Evolutionary conservation across 306 rosid genomes (phyloP), one percentile per base, ranked within the genome.

Genomic region (Boehmeria nivea): DNA sequence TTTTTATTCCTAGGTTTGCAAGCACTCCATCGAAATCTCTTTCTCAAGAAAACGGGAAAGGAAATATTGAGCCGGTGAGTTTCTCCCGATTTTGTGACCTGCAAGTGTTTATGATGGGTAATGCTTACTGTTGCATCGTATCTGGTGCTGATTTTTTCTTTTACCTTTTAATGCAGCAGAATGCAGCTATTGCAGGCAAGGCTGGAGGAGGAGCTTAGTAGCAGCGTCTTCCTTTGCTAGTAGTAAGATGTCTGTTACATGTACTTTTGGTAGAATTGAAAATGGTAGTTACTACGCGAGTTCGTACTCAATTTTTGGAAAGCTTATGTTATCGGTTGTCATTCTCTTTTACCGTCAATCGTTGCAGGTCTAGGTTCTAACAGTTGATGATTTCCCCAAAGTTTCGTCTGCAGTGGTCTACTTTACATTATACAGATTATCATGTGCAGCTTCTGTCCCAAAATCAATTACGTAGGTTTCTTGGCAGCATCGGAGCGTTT

Each of bases 181-280:
- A 76, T 59, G 84, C 75, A 12, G 88, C 81, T 39, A 63, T 82
- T 51, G 76, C 83, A 4, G 85, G 95, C 43, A 72, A 76, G 38
- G 77, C 83, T 64, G 96, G 83, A 42, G 85, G 82, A 49, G 90
- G 68, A n/a, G 73, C 71, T 44, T 91, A 84, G 43, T 45, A 33
- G 43, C 67, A 46, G 63, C 55, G 25, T 57, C 70, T 23, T 39
- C 71, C n/a, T 37, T 54, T 28, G 64, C 24, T 66, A 70, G 76
- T 67, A 70, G 78, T 91, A 79, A 77, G 94, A 51, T 33, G 3
- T 58, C 51, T 70, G 58, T 64, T 17, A 24, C 38, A 17, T 46
- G 20, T 28, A 51, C 15, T 42, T 22, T 36, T 31, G 11, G 17
- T 8, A n/a, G 20, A n/a, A 24, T 16, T 68, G 31, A 3, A 21